Evolutionary conservation across 768 basidiomycete species (phyloP).

Genomic region (Harrya chromipes): DNA sequence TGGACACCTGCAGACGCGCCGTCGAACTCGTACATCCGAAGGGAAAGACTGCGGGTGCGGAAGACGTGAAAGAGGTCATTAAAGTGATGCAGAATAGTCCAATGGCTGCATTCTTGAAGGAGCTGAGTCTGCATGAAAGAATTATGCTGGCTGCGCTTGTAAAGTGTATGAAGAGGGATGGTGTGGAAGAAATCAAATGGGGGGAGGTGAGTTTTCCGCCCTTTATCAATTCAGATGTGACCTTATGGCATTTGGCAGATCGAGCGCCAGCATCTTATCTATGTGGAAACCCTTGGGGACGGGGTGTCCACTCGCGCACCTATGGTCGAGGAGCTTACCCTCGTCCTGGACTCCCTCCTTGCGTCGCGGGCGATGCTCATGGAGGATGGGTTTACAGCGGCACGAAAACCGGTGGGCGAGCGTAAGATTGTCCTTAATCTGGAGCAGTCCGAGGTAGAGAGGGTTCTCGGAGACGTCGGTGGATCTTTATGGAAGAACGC

Average conservation of each 20-base stretch:
- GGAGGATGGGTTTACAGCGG: conserved; percentile 55
- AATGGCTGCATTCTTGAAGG: conserved; percentile 75
- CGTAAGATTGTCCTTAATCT: conserved; percentile 76
- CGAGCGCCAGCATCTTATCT: conserved; percentile 70
- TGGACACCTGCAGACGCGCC: conserved; percentile 92
- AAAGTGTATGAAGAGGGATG: conserved; percentile 78
- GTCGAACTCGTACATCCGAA: conserved; percentile 70
- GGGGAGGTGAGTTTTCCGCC: conserved; percentile 52
- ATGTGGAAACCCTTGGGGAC: conserved; percentile 59
- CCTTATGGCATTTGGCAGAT: conserved; percentile 42
- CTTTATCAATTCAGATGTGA: not conserved
- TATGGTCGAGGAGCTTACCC: conserved; percentile 55
- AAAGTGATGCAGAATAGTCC: conserved; percentile 89
- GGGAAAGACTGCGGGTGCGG: conserved; percentile 53
- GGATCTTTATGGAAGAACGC: conserved; percentile 63
- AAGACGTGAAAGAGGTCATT: conserved; percentile 77
- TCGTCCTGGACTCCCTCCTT: conserved; percentile 73
- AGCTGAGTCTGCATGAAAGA: conserved; percentile 84
- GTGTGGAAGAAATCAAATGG: conserved; percentile 87
- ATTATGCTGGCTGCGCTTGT: conserved; percentile 83
- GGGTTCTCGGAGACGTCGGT: conserved; percentile 80
- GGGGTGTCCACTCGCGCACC: conserved; percentile 60
- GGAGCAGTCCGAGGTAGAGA: conserved; percentile 81
- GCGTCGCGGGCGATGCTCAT: conserved; percentile 75
- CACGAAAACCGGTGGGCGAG: conserved; percentile 60